These are phyloP conservation scores for Colletotrichum filicis DNA, from an alignment of 2,329 filamentous ascomycete species.

Conservation along the genomic window DNA sequence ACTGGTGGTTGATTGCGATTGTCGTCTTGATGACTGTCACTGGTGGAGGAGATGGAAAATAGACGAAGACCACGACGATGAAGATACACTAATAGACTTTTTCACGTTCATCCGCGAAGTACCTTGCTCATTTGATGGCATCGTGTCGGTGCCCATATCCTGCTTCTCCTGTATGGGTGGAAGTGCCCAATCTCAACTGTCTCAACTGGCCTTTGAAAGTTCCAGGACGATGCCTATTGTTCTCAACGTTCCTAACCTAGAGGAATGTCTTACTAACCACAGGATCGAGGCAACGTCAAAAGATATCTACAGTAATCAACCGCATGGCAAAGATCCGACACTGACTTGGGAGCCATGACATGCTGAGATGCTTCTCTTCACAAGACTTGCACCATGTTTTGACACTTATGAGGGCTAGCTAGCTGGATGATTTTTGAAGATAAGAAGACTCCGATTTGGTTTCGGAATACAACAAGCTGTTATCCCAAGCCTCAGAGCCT, in stretches of 20 bases:
- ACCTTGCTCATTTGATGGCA: not conserved
- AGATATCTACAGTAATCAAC: not conserved
- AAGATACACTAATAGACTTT: constrained; percentile 23
- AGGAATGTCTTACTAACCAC: not conserved
- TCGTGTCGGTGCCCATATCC: not conserved
- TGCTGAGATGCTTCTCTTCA: not conserved
- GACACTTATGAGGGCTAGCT: not conserved
- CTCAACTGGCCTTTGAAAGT: not conserved
- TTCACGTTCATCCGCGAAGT: not conserved
- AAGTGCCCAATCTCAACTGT: too few relatives aligned
- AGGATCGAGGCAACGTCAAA: not conserved
- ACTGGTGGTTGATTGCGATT: constrained; percentile 73
- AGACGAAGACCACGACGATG: constrained; percentile 40
- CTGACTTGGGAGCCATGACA: not conserved
- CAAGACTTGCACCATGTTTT: not conserved
- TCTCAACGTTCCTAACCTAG: too few relatives aligned
- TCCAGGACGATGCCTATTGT: not conserved
- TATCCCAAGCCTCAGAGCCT: too few relatives aligned
- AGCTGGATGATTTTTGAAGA: too few relatives aligned
- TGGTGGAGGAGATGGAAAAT: constrained; percentile 64
- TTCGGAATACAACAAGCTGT: too few relatives aligned
- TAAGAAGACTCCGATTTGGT: too few relatives aligned
- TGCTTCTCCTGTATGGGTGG: not conserved
- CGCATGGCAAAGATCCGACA: not conserved
- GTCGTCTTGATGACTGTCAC: constrained; percentile 64